These are phyloP conservation scores for Exsudoporus frostii DNA, from an alignment of 768 basidiomycete genomes.

Conservation along the genomic window DNA sequence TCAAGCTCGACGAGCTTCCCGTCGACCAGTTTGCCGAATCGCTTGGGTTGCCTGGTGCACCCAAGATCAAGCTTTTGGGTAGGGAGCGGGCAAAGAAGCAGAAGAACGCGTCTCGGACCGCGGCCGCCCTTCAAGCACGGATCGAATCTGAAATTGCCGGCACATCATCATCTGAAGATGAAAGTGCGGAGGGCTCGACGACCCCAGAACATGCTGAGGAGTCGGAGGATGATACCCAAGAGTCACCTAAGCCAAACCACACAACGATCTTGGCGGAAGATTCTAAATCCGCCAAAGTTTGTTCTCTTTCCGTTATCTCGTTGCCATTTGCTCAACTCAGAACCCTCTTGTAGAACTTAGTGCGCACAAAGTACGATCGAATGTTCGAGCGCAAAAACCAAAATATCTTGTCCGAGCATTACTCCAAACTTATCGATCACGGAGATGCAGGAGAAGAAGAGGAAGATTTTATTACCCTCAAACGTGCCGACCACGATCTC, in stretches of 20 bases:
- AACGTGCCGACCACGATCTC: constrained; percentile 86
- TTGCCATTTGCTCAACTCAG: neutral
- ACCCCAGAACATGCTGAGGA: constrained; percentile 27
- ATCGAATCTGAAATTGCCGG: constrained; percentile 21
- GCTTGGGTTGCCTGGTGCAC: constrained; percentile 89
- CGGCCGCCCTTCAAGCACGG: constrained; percentile 36
- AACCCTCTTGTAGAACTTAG: constrained; percentile 33
- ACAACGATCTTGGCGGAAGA: neutral
- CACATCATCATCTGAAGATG: constrained; percentile 17
- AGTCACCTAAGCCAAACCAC: neutral
- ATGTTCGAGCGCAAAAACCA: constrained; percentile 99
- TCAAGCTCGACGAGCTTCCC: constrained; percentile 81
- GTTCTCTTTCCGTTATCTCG: constrained; percentile 6
- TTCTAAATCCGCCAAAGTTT: constrained; percentile 41
- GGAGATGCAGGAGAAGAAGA: constrained; percentile 51
- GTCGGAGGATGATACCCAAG: constrained; percentile 18
- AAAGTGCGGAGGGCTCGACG: constrained; percentile 8
- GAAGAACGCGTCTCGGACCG: constrained; percentile 66
- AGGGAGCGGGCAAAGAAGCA: constrained; percentile 65
- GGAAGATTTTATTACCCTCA: constrained; percentile 86
- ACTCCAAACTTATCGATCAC: constrained; percentile 82
- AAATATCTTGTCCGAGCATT: constrained; percentile 86
- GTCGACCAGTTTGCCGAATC: constrained; percentile 83
- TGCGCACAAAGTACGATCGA: constrained; percentile 92
- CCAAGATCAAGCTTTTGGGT: constrained; percentile 87